Base-by-base conservation (phyloP, 495 filamentous ascomycete genomes). In the Trichocladium uniseriatum region DNA sequence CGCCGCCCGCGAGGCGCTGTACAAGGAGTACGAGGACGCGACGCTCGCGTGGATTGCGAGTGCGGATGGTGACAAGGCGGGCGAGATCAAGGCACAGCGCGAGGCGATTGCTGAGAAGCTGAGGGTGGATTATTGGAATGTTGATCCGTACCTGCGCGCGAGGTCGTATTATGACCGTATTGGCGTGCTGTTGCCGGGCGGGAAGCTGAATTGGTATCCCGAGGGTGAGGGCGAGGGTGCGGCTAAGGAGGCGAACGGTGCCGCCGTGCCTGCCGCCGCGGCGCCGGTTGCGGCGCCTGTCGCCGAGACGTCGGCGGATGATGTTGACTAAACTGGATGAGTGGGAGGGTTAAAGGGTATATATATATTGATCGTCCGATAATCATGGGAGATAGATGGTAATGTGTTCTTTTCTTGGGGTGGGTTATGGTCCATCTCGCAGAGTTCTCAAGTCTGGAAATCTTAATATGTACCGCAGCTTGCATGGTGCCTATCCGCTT, bases 111-210 rank as follows among this genome's bases (percentile, higher is more conserved):
- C 80, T 11, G 76, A 74, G 46, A 64, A 74, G 43, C 62, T 96
- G 50, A 71, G 78, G 27, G 72, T 74, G 31, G 85, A 87, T 45
- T 97, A 98, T 67, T 98, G 94, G 92, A 69, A 70, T 10, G 58
- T 89, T 7, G 87, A 92, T 61, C 84, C 83, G 0, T 89, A 89
- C 61, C 43, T 90, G 19, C 73, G 88, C 14, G 81, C 84, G 35
- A 73, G 81, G 56, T 82, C 80, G 10, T 65, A 80, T 19, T 94
- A 94, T 53, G 88, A 94, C 60, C 73, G 88, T 51, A 71, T 74
- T 9, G 81, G 87, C 1, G 72, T 92, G 51, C 69, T 94, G 37
- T 61, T 76, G 48, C 67, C 75, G 1, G 80, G 72, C 24, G 88
- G 88, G 1, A 72, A 71, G 59, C 66, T 91, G 28, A 64, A 86